Conservation (phyloP, 805 yeast species). For the Wickerhamia fluorescens region DNA sequence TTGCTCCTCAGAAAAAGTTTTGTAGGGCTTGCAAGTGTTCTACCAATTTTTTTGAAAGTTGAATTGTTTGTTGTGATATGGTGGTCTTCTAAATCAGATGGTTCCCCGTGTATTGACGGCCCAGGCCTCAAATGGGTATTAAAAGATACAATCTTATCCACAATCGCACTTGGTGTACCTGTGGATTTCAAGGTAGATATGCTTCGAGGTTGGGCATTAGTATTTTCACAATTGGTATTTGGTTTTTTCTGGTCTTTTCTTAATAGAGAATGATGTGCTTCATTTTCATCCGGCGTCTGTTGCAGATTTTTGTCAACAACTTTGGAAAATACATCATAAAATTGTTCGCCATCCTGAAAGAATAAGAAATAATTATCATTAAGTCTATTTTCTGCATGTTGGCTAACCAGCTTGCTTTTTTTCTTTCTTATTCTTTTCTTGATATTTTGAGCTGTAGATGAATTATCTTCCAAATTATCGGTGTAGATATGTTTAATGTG, state of each 20-base stretch:
- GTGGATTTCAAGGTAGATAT: slow-evolving; percentile 12
- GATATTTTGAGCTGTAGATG: slow-evolving; percentile 1
- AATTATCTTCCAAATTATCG: slow-evolving; percentile 2
- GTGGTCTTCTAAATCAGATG: too few species aligned
- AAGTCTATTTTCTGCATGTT: slow-evolving; percentile 13
- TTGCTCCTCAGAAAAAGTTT: slow-evolving; percentile 11
- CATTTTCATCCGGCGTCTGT: slow-evolving; percentile 2
- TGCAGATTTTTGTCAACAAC: slow-evolving; percentile 11
- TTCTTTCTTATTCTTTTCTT: slow-evolving; percentile 7
- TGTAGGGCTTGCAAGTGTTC: slow-evolving; percentile 11
- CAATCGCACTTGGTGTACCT: slow-evolving; percentile 6
- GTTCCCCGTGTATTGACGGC: too few species aligned
- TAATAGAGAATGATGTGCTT: too few species aligned
- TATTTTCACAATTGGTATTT: too few species aligned
- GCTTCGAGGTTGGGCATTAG: too few species aligned
- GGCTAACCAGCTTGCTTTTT: slow-evolving; percentile 1
- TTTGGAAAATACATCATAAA: slow-evolving; percentile 33
- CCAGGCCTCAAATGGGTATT: slow-evolving; percentile 6
- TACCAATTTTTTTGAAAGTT: slow-evolving; percentile 13
- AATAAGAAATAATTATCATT: slow-evolving; percentile 69
- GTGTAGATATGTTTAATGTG: slow-evolving; percentile 45
- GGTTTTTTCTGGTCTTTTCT: too few species aligned
- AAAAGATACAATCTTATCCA: slow-evolving; percentile 8
- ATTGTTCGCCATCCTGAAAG: slow-evolving; percentile 42
- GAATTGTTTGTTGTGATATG: too few species aligned